Percentiles rank a stretch among this genome's conserved stretches.
These are phyloP conservation scores for Keithomyces neogunnii DNA, from an alignment of 2,329 filamentous ascomycete species.

Conservation along the genomic window DNA sequence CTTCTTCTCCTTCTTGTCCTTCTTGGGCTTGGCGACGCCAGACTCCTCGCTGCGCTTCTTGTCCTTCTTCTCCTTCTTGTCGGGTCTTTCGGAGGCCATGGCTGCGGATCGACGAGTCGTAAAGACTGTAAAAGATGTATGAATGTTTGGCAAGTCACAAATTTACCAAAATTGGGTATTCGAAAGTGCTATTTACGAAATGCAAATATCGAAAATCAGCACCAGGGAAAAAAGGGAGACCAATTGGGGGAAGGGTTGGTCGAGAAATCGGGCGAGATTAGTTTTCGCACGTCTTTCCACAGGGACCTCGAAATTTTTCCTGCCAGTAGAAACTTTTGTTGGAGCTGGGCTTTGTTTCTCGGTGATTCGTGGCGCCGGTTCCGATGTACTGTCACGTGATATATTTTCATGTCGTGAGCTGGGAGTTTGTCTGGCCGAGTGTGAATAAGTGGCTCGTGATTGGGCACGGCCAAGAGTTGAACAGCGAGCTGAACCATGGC, in stretches of 20 bases:
- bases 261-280: background rate
- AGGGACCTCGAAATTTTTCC: slow-evolving; percentile 23
- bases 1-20: slow-evolving; percentile 59
- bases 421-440: background rate
- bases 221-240: background rate
- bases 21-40: slow-evolving; percentile 45
- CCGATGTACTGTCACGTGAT: slow-evolving; percentile 14
- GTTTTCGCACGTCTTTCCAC: slow-evolving; percentile 1
- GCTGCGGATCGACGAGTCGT: slow-evolving; percentile 8
- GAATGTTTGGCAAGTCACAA: too few relatives aligned
- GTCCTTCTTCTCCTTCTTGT: slow-evolving; percentile 49
- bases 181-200: background rate
- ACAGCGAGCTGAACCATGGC: background rate
- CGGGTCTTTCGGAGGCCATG: slow-evolving; percentile 41
- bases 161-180: slow-evolving; percentile 3
- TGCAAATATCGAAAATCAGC: background rate
- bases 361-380: slow-evolving; percentile 23
- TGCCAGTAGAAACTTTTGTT: slow-evolving; percentile 20
- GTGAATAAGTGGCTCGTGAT: background rate
- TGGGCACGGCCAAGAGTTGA: background rate
- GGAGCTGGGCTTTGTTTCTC: slow-evolving; percentile 16
- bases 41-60: slow-evolving; percentile 50
- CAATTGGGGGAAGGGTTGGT: slow-evolving; percentile 12
- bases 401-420: background rate
- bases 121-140: too few relatives aligned